Percentiles rank a stretch among this genome's conserved stretches.
phyloP scores from a whole-genome alignment of 805 yeast species.

The Candida sphagnicola region DNA sequence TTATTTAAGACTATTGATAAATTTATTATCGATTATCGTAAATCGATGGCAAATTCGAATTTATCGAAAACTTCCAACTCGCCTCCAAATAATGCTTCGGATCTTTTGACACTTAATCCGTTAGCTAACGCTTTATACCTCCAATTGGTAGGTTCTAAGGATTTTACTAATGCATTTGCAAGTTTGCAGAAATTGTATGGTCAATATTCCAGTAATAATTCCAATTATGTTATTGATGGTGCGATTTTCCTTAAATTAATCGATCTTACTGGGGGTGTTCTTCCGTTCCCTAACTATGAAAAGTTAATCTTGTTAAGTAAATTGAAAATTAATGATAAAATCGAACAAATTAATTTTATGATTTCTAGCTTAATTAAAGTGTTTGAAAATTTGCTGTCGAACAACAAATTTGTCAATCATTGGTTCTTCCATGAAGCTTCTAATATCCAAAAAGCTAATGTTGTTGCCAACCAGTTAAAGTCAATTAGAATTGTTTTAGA shows the following conservation, averaged over 20 bases:
- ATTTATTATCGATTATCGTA: conserved; percentile 35
- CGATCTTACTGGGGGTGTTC: conserved; percentile 47
- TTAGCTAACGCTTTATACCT: conserved; percentile 54
- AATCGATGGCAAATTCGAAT: conserved; percentile 19
- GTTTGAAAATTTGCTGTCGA: conserved; percentile 30
- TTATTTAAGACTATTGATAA: conserved; percentile 35
- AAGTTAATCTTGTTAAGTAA: conserved; percentile 37
- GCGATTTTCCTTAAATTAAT: conserved; percentile 25
- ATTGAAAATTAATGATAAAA: conserved; percentile 29
- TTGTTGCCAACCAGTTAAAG: conserved; percentile 53
- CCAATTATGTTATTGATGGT: conserved; percentile 17
- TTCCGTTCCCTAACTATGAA: conserved; percentile 46
- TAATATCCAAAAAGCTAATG: conserved; percentile 47
- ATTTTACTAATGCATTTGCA: conserved; percentile 42
- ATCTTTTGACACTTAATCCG: conserved; percentile 53
- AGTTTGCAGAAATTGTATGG: conserved; percentile 34
- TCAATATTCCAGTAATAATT: conserved; percentile 13
- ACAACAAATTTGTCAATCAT: conserved; percentile 34
- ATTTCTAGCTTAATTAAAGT: conserved; percentile 32
- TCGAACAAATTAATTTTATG: conserved; percentile 25
- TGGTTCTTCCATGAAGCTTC: conserved; percentile 49
- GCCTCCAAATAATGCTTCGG: conserved; percentile 10
- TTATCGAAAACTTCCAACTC: conserved; percentile 5
- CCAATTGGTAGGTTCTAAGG: conserved; percentile 48
- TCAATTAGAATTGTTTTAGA: conserved; percentile 49